A percentile compares a stretch with the other conserved stretches of the same genome.
Evolutionary conservation across 257 asterid species (phyloP).

Genomic region (Verbena officinalis): DNA sequence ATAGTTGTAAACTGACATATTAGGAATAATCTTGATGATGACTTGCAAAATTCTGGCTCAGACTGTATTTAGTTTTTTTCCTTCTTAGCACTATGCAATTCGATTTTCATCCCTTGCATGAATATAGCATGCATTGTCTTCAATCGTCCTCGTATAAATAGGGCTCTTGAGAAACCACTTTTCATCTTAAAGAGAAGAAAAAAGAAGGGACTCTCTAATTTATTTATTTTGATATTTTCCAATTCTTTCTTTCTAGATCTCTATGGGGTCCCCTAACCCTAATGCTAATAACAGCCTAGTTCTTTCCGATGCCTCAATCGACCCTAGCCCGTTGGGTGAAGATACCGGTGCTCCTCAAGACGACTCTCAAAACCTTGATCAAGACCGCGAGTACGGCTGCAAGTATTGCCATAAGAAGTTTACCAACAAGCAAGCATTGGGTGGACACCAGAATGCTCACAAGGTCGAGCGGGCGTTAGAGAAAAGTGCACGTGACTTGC

Average conservation of each 20-base stretch:
- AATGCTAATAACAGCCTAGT: neutral
- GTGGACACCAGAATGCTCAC: slow-evolving; percentile 52
- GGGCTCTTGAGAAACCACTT: neutral
- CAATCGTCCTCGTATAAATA: slow-evolving; percentile 16
- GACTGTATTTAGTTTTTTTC: slow-evolving; percentile 18
- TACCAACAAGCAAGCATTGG: slow-evolving; percentile 42
- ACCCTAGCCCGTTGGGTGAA: neutral
- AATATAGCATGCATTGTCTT: neutral
- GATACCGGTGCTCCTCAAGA: neutral
- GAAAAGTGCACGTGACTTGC: slow-evolving; percentile 8
- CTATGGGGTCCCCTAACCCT: neutral
- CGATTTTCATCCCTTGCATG: neutral
- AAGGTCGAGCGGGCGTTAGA: slow-evolving; percentile 32
- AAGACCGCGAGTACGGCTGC: slow-evolving; percentile 26
- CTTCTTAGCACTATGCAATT: slow-evolving; percentile 6
- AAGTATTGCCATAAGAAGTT: slow-evolving; percentile 38
- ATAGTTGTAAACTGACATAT: neutral
- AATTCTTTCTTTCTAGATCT: neutral
- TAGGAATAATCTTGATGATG: slow-evolving; percentile 2
- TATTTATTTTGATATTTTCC: neutral
- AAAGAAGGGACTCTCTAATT: too few relatives aligned
- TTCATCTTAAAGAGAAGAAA: neutral
- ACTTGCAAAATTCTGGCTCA: neutral
- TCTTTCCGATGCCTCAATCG: neutral
- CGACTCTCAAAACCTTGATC: neutral